Evolutionary conservation across 2,329 filamentous ascomycete species (phyloP), one percentile per base, ranked within the genome.

Genomic region (Xylaria sp.): DNA sequence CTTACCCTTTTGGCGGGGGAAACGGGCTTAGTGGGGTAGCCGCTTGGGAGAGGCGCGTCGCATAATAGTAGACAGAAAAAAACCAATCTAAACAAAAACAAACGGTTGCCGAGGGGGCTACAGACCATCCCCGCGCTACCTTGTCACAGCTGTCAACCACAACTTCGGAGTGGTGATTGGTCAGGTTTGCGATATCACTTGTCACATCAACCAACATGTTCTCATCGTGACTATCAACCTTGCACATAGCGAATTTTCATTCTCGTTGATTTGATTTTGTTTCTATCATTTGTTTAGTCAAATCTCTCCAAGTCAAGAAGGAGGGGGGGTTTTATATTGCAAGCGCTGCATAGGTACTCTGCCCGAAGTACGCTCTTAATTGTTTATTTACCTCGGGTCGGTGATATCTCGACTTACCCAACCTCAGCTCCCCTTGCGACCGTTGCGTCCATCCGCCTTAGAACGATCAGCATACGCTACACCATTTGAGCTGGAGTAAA

Each of bases 31-130:
- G 58, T 61, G 58, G 58, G 63, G 43, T 63, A 62, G 54, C 5
- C 31, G 33, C 23, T 33, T 33, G 39, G 59, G 23, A 39, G 20
- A 18, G 4, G 60, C 74, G 73, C 75, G 74, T 73, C 70, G 72
- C 67, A 68, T 28, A 28, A 3, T 28, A 28, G 28, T 5, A 54
- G 55, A 25, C n/a, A 18, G 41, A 46, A 51, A 57, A 57, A 39
- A 66, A 20, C 20, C 57, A 61, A 74, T 72, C 69, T 60, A 78
- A 78, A 78, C 77, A 77, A 78, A 77, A 78, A 79, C 76, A 78
- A 79, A 76, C 65, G 39, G 75, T 77, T 77, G 75, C 75, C 71
- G 70, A 74, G 73, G 74, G 67, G 64, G 63, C 55, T 58, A 9
- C 54, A 36, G 33, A 36, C 33, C 10, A 36, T 7, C 41, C 15